Evolutionary conservation across 192 early-diverging fungal genomes (phyloP).

Genomic region (Linnemannia exigua): DNA sequence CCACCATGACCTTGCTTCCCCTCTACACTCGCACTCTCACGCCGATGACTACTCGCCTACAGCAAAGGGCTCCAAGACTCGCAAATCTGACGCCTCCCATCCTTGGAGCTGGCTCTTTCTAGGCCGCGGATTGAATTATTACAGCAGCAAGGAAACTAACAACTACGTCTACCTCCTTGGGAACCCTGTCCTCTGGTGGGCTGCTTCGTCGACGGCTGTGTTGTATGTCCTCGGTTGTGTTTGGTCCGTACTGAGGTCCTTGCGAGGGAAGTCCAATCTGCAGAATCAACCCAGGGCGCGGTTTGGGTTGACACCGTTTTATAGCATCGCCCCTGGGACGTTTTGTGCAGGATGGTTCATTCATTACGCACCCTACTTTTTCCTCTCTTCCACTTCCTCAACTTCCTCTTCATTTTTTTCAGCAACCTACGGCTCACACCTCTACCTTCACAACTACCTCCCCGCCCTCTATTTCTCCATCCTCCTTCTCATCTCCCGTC

Average conservation of each 20-base stretch:
- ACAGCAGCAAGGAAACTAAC: slow-evolving; percentile 71
- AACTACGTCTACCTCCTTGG: slow-evolving; percentile 90
- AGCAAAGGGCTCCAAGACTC: too few relatives aligned
- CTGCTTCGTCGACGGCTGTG: slow-evolving; percentile 67
- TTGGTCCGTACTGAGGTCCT: not conserved
- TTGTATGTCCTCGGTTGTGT: slow-evolving; percentile 62
- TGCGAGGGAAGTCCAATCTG: not conserved
- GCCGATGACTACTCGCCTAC: not conserved
- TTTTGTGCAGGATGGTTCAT: slow-evolving; percentile 81
- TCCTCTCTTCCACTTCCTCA: slow-evolving; percentile 64
- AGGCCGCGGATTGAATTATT: slow-evolving; percentile 89
- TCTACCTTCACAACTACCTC: slow-evolving; percentile 95
- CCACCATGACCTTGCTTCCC: slow-evolving; percentile 85
- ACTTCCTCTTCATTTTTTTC: not conserved
- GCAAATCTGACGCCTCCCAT: slow-evolving; percentile 61
- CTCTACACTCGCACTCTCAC: slow-evolving; percentile 19
- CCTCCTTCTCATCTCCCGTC: slow-evolving; percentile 72
- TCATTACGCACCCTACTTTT: slow-evolving; percentile 90
- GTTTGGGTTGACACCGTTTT: slow-evolving; percentile 55
- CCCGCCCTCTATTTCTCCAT: slow-evolving; percentile 94
- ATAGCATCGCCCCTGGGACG: slow-evolving; percentile 68
- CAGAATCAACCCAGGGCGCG: not conserved
- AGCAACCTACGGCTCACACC: slow-evolving; percentile 69
- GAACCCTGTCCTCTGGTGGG: slow-evolving; percentile 90
- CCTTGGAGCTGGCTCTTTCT: slow-evolving; percentile 91